These are phyloP conservation scores for Colletotrichum aenigma DNA, from an alignment of 2,329 filamentous ascomycete species.

Conservation along the genomic window DNA sequence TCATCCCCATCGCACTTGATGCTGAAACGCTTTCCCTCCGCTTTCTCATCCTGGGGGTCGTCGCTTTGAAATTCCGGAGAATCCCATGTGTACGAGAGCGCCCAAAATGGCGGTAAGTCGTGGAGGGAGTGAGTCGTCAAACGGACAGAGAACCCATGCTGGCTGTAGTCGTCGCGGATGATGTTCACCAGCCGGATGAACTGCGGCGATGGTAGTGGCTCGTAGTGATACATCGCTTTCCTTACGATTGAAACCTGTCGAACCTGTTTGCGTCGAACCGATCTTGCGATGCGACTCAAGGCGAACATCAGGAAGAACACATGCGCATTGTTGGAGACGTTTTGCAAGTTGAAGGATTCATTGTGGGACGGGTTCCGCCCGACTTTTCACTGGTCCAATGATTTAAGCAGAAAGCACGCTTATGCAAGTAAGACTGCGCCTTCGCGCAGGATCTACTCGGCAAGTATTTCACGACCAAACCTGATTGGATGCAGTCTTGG, in stretches of 20 bases:
- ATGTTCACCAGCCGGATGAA: slow-evolving; percentile 1
- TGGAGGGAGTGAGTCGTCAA: neutral
- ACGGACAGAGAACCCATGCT: neutral
- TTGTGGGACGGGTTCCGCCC: neutral
- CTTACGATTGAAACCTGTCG: rapidly evolving
- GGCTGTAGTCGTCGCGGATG: neutral
- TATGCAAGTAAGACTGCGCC: neutral
- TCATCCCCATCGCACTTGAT: neutral
- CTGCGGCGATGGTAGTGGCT: slow-evolving; percentile 8
- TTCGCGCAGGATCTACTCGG: neutral
- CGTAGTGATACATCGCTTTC: neutral
- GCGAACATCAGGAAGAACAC: neutral
- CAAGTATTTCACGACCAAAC: neutral
- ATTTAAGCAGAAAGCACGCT: neutral
- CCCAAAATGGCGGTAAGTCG: neutral
- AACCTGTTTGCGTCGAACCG: rapidly evolving
- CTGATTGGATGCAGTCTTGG: neutral
- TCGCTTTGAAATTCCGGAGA: neutral
- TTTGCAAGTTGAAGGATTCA: neutral
- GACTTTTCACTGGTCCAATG: neutral
- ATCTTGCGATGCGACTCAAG: neutral
- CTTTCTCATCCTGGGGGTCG: neutral
- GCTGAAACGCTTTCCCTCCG: neutral
- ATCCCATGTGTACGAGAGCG: slow-evolving; percentile 3
- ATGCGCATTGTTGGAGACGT: neutral